phyloP scores from a whole-genome alignment of 2,329 filamentous ascomycete genomes.

The Epichloe scottii region DNA sequence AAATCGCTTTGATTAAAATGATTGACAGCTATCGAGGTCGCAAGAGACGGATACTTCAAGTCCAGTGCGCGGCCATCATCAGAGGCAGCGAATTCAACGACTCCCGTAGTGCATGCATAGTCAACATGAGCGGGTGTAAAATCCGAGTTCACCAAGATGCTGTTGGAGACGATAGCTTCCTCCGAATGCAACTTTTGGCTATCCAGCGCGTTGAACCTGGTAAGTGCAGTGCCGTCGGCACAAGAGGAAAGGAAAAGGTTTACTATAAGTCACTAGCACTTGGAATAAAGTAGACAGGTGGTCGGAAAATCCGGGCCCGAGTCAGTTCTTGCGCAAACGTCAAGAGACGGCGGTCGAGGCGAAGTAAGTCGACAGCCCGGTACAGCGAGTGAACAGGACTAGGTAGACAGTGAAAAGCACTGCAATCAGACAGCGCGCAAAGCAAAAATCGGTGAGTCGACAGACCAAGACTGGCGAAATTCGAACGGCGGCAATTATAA shows the following conservation, averaged over 20 bases:
- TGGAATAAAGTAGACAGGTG: not conserved
- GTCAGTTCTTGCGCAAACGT: not conserved
- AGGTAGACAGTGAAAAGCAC: not conserved
- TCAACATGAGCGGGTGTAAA: not conserved
- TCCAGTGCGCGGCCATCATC: conserved; percentile 2
- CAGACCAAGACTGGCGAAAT: not conserved
- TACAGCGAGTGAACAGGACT: not conserved
- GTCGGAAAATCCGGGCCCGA: not conserved
- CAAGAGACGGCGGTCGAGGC: not conserved
- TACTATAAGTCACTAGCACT: not conserved
- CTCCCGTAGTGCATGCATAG: conserved; percentile 6
- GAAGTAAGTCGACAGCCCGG: not conserved
- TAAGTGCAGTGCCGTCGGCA: not conserved
- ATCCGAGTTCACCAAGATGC: not conserved
- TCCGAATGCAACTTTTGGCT: not conserved
- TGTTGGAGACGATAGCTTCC: not conserved
- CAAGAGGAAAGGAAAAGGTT: not conserved
- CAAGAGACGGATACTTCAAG: conserved; percentile 1
- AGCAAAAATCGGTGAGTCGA: not conserved
- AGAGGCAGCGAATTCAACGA: conserved; percentile 1
- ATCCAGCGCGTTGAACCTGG: not conserved
- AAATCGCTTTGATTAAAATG: not conserved
- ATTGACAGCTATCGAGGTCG: not conserved
- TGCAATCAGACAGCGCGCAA: not conserved
- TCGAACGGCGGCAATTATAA: not conserved